Evolutionary conservation across 2,329 filamentous ascomycete species (phyloP), one percentile per base, ranked within the genome.

Genomic region (Periconia sp.): DNA sequence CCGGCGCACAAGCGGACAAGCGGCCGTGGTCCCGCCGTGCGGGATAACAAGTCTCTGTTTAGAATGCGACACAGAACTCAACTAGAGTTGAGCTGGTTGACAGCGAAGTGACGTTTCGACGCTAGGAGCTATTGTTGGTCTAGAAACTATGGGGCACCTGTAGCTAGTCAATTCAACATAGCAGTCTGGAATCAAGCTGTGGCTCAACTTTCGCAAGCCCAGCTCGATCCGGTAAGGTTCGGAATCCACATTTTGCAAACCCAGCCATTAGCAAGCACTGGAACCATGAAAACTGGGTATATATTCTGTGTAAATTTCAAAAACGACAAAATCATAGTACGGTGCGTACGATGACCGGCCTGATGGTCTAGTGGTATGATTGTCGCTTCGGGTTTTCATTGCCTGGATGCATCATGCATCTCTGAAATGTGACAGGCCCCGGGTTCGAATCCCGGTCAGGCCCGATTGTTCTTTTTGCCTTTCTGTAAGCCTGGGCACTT

Each of bases 341-440:
- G n/a, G n/a, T n/a, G n/a, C n/a, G n/a, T n/a, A n/a, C n/a, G 29
- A 26, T 11, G 19, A 36, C 37, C 33, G 57, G 57, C 56, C 41
- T 40, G 39, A 47, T 57, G 58, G 58, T 62, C 59, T 63, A 60
- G 57, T 59, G 45, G 59, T 51, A 63, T 61, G 57, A 62, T 61
- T 61, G 54, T 55, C 52, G 57, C 57, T 61, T 62, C 59, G 59
- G 51, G 52, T 45, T 30, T 25, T 31, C 32, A n/a, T 30, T 36
- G 40, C 52, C 48, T 44, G 43, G 44, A 46, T 39, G 37, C 28
- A 34, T 36, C 21, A 40, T 31, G 30, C 37, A 8, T 7, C 16
- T 26, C 19, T 31, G 10, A 26, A 36, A 33, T 61, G 59, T 59
- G 55, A 55, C 54, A 61, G 59, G 56, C 48, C 58, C 58, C 56